phyloP scores from a whole-genome alignment of 2,329 filamentous ascomycete species.

The Fusarium piperis region DNA sequence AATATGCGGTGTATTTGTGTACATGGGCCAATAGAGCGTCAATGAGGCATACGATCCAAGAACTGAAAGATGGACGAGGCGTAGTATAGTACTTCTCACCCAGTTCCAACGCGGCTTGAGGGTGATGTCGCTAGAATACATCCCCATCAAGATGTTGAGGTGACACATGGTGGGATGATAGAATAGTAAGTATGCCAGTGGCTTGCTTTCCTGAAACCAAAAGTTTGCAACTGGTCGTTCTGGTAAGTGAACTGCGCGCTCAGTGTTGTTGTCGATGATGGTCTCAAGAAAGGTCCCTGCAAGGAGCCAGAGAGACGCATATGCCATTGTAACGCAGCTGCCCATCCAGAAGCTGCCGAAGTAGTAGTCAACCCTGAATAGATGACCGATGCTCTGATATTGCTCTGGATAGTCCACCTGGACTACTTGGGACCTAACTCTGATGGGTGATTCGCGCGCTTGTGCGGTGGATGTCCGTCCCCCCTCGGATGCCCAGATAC shows the following conservation, averaged over 20 bases:
- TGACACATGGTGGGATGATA: background rate
- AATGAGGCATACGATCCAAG: background rate
- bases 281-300: background rate
- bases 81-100: background rate
- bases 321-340: background rate
- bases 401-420: background rate
- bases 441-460: background rate
- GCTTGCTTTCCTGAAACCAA: background rate
- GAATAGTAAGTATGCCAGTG: background rate
- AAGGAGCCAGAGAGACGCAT: background rate
- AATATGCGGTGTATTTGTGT: background rate
- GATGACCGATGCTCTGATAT: background rate
- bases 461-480: background rate
- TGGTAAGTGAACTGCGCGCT: background rate
- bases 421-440: background rate
- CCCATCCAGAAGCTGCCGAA: background rate
- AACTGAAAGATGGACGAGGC: background rate
- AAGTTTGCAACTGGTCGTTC: background rate
- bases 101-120: background rate
- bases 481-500: background rate
- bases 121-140: background rate
- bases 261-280: background rate
- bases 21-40: background rate
- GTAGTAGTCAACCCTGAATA: background rate
- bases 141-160: background rate